phyloP scores from a whole-genome alignment of 2,329 filamentous ascomycete genomes.

The Sporothrix inflata region DNA sequence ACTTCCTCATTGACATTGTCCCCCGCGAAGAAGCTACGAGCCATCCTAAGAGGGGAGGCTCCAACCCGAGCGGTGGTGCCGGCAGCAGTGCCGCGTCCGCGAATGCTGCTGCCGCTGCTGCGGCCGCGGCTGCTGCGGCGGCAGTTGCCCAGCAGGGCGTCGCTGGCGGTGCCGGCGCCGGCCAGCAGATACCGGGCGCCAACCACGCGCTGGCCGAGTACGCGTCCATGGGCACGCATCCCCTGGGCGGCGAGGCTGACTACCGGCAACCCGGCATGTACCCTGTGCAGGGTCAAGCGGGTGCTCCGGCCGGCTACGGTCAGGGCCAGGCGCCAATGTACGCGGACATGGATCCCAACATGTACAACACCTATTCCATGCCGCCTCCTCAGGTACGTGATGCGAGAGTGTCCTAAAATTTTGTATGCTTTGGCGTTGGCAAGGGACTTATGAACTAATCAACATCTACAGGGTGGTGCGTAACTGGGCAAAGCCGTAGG shows the following conservation, averaged over 20 bases:
- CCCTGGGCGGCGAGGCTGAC: conserved; percentile 70
- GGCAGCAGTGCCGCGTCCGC: conserved; percentile 57
- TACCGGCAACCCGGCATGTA: conserved; percentile 85
- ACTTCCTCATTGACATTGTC: conserved; percentile 98
- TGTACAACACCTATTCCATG: conserved; percentile 83
- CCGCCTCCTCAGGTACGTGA: conserved; percentile 75
- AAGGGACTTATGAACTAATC: not conserved
- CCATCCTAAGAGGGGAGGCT: conserved; percentile 74
- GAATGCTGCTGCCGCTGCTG: conserved; percentile 41
- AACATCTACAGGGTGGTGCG: conserved; percentile 12
- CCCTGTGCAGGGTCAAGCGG: conserved; percentile 73
- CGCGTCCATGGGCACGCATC: conserved; percentile 58
- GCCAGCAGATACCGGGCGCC: conserved; percentile 57
- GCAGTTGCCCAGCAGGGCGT: conserved; percentile 47
- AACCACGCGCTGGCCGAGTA: conserved; percentile 65
- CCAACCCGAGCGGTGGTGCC: conserved; percentile 38
- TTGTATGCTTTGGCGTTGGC: too few species aligned
- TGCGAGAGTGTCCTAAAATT: not conserved
- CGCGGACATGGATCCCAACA: conserved; percentile 71
- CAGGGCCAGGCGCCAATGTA: conserved; percentile 82
- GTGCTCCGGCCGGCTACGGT: conserved; percentile 71
- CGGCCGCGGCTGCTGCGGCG: conserved; percentile 31
- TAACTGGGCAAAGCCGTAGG: not conserved
- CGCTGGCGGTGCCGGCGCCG: conserved; percentile 53
- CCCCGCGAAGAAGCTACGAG: conserved; percentile 89